Base-by-base conservation (phyloP, 768 basidiomycete species). In the Fistulinella prunicolor region DNA sequence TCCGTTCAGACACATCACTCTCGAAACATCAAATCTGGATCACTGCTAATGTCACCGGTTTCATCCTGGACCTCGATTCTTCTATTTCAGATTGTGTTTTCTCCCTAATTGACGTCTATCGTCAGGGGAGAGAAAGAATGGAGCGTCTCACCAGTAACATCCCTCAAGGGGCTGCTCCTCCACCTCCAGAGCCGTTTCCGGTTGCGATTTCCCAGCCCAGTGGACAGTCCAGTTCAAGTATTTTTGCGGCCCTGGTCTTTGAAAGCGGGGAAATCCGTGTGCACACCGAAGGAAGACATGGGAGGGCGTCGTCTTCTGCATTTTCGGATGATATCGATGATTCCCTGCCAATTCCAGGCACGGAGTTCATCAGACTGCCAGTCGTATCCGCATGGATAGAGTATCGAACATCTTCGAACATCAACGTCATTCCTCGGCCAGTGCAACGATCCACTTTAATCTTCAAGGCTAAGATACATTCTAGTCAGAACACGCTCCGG, bases 381-480 rank as follows among this genome's bases (percentile, higher is more conserved):
- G 77, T 80, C 9, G 74, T 94, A 6, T 85, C 89, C 16, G 85
- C 89, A 17, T 92, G 88, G 88, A 76, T 79, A 20, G 90, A 93
- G 64, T 94, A 88, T 64, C 81, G 82, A 23, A 79, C 86, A 9
- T 75, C 77, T 2, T 72, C 81, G 6, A 62, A 42, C 1, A 64
- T 74, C 9, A 64, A 67, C 12, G 68, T 42, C n/a, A 26, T 72
- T 29, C 76, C 73, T 50, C 55, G 40, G n/a, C 44, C 44, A 47
- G 16, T 46, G 16, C 78, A 79, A 50, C 77, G 83, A 0, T 83
- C 86, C 1, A 73, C 77, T 3, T 71, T 95, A 23, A 73, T 89
- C 51, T 86, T 96, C 74, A 93, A 91, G 64, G 79, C 81, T 58
- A 87, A 89, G n/a, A 79, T 98, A 19, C 89, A 94, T 60, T 85